Evolutionary conservation across 768 basidiomycete genomes (phyloP).

Genomic region (Agrocybe chaxingu): DNA sequence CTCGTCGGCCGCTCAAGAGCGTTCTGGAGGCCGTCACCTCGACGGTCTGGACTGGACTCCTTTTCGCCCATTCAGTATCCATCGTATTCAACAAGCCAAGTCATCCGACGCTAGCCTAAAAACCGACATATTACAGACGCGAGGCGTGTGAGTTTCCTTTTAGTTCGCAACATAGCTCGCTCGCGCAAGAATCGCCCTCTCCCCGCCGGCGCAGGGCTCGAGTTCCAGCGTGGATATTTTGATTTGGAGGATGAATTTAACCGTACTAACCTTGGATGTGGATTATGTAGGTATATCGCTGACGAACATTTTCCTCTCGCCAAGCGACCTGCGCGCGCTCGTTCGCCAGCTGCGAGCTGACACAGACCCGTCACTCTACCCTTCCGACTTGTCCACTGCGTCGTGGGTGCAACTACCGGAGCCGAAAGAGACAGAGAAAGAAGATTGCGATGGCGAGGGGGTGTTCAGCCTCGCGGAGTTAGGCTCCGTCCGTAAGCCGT

Average conservation of each 20-base stretch:
- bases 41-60: no score
- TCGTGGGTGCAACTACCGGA: background rate
- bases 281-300: conserved; percentile 16
- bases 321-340: conserved; percentile 4
- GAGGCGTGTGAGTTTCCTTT: no score
- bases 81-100: no score
- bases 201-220: background rate
- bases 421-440: background rate
- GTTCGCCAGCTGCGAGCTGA: conserved; percentile 5
- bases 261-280: no score
- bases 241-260: background rate
- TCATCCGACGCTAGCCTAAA: no score
- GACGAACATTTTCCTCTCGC: conserved; percentile 16
- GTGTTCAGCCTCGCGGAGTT: background rate
- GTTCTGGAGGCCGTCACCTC: no score
- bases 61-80: no score
- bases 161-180: no score
- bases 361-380: conserved; percentile 9
- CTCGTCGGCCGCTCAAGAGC: no score
- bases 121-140: no score
- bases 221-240: background rate
- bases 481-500: background rate
- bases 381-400: conserved; percentile 5
- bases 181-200: no score
- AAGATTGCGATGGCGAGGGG: background rate